Base-by-base conservation (phyloP, 495 filamentous ascomycete species). In the Xylaria scruposa region DNA sequence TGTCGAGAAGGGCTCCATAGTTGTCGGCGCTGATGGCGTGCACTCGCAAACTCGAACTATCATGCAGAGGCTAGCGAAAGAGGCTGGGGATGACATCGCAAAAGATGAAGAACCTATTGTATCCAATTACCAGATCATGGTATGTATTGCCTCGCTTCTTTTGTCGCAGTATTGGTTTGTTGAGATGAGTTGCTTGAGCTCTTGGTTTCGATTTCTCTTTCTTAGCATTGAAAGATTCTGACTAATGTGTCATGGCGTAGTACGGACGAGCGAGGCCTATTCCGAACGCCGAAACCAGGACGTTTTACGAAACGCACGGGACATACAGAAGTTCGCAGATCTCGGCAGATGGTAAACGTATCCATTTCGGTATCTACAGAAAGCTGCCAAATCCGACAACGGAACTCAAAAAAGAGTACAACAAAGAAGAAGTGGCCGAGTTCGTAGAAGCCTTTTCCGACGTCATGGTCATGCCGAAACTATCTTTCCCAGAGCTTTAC, bases 21-120 rank as follows among this genome's bases (percentile, higher is more conserved):
- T 90, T n/a, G 70, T 88, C 4, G 87, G 86, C 0, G 81, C 80
- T 24, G 85, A 88, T 73, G 75, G 87, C 0, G 80, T 87, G 29
- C 82, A 86, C 73, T 85, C 82, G 54, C 78, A 76, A 33, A 84
- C 84, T 19, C 77, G 86, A n/a, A 64, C 73, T 21, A 83, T 84
- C 70, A 81, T 90, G 74, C 80, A 79, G 74, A 69, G 69, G 21
- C 67, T 78, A 12, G 79, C 78, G 17, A 62, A 76, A 70, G 64
- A 68, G 19, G 71, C 74, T 4, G 69, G 46, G 17, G 13, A 64
- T 10, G 65, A 40, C 6, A 40, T 70, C 7, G 68, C 46, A 2
- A 67, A 73, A 7, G 68, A 70, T 1, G 74, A 75, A 17, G 73
- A 76, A 26, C 73, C 76, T 7, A 76, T 76, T 46, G 38, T 33